Evolutionary conservation across 495 filamentous ascomycete genomes (phyloP), one percentile per base, ranked within the genome.

Genomic region (Tuber calosporum): DNA sequence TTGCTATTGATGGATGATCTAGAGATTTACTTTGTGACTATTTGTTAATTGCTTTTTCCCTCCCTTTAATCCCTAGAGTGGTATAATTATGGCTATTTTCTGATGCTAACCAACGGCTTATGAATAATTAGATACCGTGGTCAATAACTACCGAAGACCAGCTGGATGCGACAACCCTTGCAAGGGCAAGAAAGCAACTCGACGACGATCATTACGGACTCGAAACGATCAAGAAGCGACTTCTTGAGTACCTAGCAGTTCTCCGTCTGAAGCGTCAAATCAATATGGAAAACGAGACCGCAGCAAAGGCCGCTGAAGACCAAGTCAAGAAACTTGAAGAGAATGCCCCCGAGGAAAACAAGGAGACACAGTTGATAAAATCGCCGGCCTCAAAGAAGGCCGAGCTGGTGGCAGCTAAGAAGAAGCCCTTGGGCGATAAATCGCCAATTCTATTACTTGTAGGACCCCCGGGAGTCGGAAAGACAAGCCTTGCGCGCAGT

Each of bases 141-240:
- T 89, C 89, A 4, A 89, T 90, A 67, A 86, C 87, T 42, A 98
- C 95, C 1, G 90, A 94, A 73, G 95, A 97, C 80, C 89, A 91
- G 73, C 88, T 99, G 26, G 93, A 92, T n/a, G 86, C 86, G 4
- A 90, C 91, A 26, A 97, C 93, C 1, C 82, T 99, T 73, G 84
- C 86, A 70, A 86, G 85, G 75, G 96, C 96, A 42, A 87, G 94
- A 62, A 90, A 95, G 84, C 94, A 98, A 82, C 86, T 99, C 38
- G 92, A 99, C 80, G 90, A 96, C 70, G 96, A 98, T 82, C 96
- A 99, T 81, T 98, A 98, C 76, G 96, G 96, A 4, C 85, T 99
- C 34, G 92, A 98, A 77, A 95, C 95, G 83, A 95, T 98, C 79
- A 99, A 99, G 87, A 98, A 97, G 86, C 86, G 96, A 66, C 83